Conservation (phyloP, 2,329 filamentous ascomycete species). For the Penicillium sp. region DNA sequence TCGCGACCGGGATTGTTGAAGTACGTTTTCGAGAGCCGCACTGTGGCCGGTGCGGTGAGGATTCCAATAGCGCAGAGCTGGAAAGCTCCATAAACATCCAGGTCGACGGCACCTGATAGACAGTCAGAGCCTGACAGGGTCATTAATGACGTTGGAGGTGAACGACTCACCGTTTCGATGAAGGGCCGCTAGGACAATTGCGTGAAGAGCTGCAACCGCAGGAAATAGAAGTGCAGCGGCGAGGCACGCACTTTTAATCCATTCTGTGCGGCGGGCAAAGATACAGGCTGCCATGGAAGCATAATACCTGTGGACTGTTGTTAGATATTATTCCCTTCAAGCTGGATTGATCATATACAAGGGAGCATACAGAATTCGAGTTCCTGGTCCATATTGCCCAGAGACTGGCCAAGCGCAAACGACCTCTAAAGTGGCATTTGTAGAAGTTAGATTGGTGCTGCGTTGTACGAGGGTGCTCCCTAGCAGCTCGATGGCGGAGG, state of each 20-base stretch:
- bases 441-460: conserved; percentile 8
- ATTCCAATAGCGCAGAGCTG: conserved; percentile 68
- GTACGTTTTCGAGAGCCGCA: conserved; percentile 63
- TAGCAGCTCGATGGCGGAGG: conserved; percentile 6
- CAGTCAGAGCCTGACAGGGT: conserved; percentile 5
- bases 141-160: not conserved
- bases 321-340: conserved; percentile 1
- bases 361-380: conserved; percentile 41
- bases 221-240: conserved; percentile 65
- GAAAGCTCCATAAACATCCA: conserved; percentile 69
- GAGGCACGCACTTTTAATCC: conserved; percentile 64
- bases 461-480: conserved; percentile 17
- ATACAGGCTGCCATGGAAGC: conserved; percentile 64
- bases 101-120: conserved; percentile 60
- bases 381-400: conserved; percentile 46
- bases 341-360: not conserved
- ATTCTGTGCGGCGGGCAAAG: conserved; percentile 61
- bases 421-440: conserved; percentile 36
- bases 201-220: conserved; percentile 65
- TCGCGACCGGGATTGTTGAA: conserved; percentile 65
- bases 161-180: conserved; percentile 58
- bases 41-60: conserved; percentile 63
- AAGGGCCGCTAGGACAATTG: conserved; percentile 60
- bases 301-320: conserved; percentile 56
- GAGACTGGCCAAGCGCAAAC: conserved; percentile 49